Base-by-base conservation (phyloP, 2,329 filamentous ascomycete species). In the Trichoderma sp. region DNA sequence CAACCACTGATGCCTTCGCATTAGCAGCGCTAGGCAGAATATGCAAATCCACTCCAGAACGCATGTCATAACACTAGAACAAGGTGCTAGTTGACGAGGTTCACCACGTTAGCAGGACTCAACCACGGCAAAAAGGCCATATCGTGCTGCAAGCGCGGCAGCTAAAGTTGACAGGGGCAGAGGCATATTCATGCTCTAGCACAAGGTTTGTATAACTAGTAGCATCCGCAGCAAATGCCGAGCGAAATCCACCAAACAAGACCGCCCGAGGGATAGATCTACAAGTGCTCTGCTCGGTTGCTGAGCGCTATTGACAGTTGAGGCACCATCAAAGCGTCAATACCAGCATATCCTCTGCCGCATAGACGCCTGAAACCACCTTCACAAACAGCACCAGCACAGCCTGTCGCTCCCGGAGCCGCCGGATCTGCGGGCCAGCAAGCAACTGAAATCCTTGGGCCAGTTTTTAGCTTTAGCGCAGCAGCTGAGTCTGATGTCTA, bases 401-500 rank as follows among this genome's bases (percentile, higher is more conserved):
- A n/a, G 30, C 30, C 37, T 56, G 28, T 37, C 26, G 16, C 32
- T 49, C 43, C 65, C 65, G 65, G 65, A 68, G 56, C 56, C 46
- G 43, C 65, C 65, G 65, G 65, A 68, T 54, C 56, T 32, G 49
- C 63, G 37, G 43, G 52, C 63, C 37, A 68, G 13, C 54, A 55
- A 56, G 18, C 28, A 39, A 39, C 30, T 54, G 28, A 18, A 60
- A 37, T 49, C 30, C 63, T 66, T 37, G 46, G 43, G 39, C 52
- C 52, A 46, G 11, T 34, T 58, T 59, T 66, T 37, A 34, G 32
- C 14, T 58, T 59, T 66, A 66, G 63, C 39, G 52, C 37, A 66
- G 63, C 63, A 66, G 63, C 63, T 66, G 63, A 59, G 58, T 58
- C 61, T 56, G 37, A 66, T 59, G 37, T 66, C 43, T 66, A 61